Conservation (phyloP, 306 rosid species). For the Rosa lucieae region DNA sequence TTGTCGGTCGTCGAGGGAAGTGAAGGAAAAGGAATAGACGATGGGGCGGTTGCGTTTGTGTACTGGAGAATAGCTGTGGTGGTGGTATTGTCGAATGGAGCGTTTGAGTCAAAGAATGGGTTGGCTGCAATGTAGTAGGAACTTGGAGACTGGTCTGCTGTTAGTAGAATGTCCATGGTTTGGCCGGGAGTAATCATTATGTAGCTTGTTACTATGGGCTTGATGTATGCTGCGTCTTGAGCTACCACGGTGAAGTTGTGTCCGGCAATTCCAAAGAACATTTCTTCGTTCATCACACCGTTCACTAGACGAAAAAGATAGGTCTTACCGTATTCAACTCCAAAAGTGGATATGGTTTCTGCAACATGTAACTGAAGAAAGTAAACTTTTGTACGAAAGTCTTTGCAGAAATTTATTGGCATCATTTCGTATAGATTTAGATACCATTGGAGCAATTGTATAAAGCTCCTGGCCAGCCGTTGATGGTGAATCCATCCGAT, state of each 20-base stretch:
- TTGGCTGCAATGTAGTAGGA: constrained; percentile 18
- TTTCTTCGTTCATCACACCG: constrained; percentile 20
- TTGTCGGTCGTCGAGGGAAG: not conserved
- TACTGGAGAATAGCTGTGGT: not conserved
- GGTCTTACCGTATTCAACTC: constrained; percentile 10
- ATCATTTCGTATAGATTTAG: not conserved
- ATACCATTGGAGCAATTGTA: constrained; percentile 4
- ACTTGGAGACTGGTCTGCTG: constrained; percentile 12
- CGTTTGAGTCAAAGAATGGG: not conserved
- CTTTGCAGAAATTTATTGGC: not conserved
- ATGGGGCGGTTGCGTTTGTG: not conserved
- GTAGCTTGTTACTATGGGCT: constrained; percentile 13
- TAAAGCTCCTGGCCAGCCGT: constrained; percentile 5
- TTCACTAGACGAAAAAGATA: constrained; percentile 19
- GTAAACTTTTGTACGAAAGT: not conserved
- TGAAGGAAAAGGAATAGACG: not conserved
- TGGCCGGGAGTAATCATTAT: constrained; percentile 28
- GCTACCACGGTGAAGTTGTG: constrained; percentile 25
- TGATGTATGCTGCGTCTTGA: constrained; percentile 26
- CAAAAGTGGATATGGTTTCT: constrained; percentile 2
- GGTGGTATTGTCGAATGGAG: constrained; percentile 1
- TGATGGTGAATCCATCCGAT: not conserved
- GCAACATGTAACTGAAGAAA: not conserved
- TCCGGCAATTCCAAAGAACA: constrained; percentile 20
- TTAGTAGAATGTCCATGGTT: constrained; percentile 26